Percentiles rank a stretch among this genome's conserved stretches.
Conservation (phyloP, 495 filamentous ascomycete genomes). For the Sordaria brevicollis region DNA sequence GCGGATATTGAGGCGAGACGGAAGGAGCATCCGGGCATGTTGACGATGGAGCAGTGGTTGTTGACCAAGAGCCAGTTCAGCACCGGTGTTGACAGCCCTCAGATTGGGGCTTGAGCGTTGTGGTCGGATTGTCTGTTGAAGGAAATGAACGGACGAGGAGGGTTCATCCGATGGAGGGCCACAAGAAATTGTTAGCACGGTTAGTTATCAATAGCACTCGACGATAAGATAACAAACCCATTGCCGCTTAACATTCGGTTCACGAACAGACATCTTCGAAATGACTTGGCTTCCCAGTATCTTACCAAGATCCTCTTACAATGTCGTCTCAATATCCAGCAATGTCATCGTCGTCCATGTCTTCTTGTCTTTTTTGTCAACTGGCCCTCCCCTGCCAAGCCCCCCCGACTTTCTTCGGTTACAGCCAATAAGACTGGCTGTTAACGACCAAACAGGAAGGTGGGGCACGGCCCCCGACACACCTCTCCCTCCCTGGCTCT, state of each 20-base stretch:
- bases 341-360: not conserved
- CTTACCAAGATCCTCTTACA: too few relatives aligned
- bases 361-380: not conserved
- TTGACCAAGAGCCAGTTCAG: constrained; percentile 27
- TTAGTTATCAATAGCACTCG: too few relatives aligned
- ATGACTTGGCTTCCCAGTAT: too few relatives aligned
- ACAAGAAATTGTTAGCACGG: not conserved
- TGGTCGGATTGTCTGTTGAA: not conserved
- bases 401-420: not conserved
- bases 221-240: too few relatives aligned
- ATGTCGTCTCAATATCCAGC: too few relatives aligned
- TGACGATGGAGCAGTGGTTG: constrained; percentile 34
- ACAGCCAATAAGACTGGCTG: not conserved
- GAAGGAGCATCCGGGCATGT: constrained; percentile 24
- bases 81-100: not conserved
- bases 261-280: too few relatives aligned
- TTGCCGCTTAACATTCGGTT: too few relatives aligned
- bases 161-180: not conserved
- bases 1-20: constrained; percentile 30
- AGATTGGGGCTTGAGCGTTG: not conserved
- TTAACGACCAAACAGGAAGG: not conserved
- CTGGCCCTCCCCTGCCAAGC: not conserved
- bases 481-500: too few relatives aligned
- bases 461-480: not conserved
- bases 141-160: not conserved